phyloP scores from a whole-genome alignment of 805 yeast species.

The Monosporozyma aquatica region DNA sequence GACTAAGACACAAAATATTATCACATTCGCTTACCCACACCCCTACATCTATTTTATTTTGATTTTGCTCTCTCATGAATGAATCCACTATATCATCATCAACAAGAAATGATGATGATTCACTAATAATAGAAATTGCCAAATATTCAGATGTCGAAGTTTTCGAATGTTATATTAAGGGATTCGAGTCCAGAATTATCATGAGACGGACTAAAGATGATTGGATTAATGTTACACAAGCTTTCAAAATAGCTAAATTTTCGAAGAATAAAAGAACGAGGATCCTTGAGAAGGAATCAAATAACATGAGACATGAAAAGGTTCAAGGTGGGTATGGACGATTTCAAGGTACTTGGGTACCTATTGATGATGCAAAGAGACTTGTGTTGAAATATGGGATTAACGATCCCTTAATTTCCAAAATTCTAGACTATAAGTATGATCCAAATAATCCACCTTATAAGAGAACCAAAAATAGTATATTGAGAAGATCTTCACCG shows the following conservation, averaged over 20 bases:
- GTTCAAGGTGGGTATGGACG: constrained; percentile 82
- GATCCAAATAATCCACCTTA: constrained; percentile 38
- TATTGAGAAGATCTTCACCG: constrained; percentile 25
- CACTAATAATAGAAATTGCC: constrained; percentile 29
- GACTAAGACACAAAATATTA: too few species aligned
- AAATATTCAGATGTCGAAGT: constrained; percentile 46
- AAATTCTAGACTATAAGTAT: constrained; percentile 46
- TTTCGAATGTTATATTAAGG: constrained; percentile 55
- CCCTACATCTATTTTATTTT: too few species aligned
- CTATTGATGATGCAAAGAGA: constrained; percentile 53
- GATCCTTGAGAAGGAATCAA: constrained; percentile 67
- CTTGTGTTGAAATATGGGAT: constrained; percentile 46
- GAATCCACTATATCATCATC: not conserved
- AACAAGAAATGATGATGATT: not conserved
- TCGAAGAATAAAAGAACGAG: constrained; percentile 75
- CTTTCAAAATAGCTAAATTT: constrained; percentile 65
- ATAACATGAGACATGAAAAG: constrained; percentile 56
- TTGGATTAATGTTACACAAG: constrained; percentile 89
- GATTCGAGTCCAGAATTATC: constrained; percentile 29
- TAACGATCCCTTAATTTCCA: constrained; percentile 39
- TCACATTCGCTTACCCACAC: too few species aligned
- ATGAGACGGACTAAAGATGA: constrained; percentile 89
- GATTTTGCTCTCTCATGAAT: not conserved
- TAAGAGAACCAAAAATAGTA: constrained; percentile 32
- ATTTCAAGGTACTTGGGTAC: constrained; percentile 84